Conservation (phyloP, 1,284 basidiomycete species). For the Melampsora larici-populina region DNA sequence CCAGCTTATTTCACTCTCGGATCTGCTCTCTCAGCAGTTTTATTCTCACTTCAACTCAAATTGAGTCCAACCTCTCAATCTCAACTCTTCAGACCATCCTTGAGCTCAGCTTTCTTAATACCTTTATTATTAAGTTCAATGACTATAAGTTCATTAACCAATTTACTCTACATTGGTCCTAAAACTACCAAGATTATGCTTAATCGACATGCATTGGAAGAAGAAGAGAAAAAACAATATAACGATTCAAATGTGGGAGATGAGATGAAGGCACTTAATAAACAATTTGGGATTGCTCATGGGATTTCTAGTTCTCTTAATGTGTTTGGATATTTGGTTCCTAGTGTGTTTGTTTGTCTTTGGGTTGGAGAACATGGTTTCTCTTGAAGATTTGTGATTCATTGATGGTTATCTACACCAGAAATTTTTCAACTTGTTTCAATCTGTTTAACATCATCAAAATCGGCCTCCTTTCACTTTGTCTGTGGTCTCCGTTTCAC, state of each 20-base stretch:
- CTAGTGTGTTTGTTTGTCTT: conserved; percentile 26
- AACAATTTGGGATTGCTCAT: conserved; percentile 28
- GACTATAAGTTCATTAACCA: conserved; percentile 55
- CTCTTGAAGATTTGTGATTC: too few species aligned
- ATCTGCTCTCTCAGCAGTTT: conserved; percentile 60
- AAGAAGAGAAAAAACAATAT: conserved; percentile 67
- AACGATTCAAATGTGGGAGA: conserved; percentile 63
- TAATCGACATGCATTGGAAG: conserved; percentile 68
- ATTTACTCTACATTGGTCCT: conserved; percentile 54
- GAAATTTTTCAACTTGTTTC: too few species aligned
- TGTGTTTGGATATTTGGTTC: conserved; percentile 22
- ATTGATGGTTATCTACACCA: too few species aligned
- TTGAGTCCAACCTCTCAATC: conserved; percentile 63
- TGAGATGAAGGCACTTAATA: conserved; percentile 31
- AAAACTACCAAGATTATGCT: conserved; percentile 61
- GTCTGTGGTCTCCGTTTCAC: too few species aligned
- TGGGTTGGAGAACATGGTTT: conserved; percentile 32
- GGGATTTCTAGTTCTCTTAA: conserved; percentile 33
- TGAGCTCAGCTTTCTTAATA: conserved; percentile 48
- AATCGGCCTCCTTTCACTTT: too few species aligned
- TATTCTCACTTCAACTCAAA: conserved; percentile 65
- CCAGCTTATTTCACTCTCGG: conserved; percentile 71
- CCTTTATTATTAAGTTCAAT: conserved; percentile 18
- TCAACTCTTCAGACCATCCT: conserved; percentile 55
- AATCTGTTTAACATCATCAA: too few species aligned